Evolutionary conservation across 176 grass and related monocot genomes (phyloP).

Genomic region (Zizania latifolia): DNA sequence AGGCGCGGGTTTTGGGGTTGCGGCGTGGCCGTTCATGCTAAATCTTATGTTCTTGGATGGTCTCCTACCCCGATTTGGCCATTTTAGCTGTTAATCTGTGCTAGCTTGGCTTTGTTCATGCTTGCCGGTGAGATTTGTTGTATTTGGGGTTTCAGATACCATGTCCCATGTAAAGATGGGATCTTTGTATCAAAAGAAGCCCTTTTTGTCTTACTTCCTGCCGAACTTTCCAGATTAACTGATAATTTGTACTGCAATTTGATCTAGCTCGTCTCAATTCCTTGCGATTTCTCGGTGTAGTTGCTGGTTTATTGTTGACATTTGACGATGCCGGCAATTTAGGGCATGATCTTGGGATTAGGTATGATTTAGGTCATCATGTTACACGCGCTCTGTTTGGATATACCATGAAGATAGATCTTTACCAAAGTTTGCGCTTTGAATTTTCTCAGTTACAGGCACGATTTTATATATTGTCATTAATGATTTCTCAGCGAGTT

Average conservation of each 20-base stretch:
- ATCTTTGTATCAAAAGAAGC: conserved; percentile 10
- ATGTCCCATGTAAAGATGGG: not conserved
- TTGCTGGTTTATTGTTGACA: not conserved
- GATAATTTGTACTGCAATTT: not conserved
- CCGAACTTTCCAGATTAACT: not conserved
- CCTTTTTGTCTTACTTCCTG: not conserved
- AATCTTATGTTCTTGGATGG: conserved; percentile 15
- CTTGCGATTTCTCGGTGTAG: not conserved
- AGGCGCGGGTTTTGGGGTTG: not conserved
- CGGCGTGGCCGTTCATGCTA: not conserved
- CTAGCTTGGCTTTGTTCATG: not conserved
- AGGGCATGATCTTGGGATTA: not conserved
- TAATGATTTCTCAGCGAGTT: not conserved
- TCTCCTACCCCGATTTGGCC: conserved; percentile 29
- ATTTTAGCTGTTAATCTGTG: conserved; percentile 13
- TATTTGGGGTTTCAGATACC: not conserved
- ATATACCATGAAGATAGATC: not conserved
- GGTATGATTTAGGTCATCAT: not conserved
- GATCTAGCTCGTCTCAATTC: not conserved
- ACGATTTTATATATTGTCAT: not conserved
- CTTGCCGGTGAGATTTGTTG: not conserved
- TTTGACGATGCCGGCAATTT: conserved; percentile 7
- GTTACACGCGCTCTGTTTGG: not conserved
- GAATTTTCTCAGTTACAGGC: not conserved
- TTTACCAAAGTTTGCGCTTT: not conserved